Evolutionary conservation across 768 basidiomycete genomes (phyloP), one percentile per base, ranked within the genome.

Genomic region (Agrocybe pediades): DNA sequence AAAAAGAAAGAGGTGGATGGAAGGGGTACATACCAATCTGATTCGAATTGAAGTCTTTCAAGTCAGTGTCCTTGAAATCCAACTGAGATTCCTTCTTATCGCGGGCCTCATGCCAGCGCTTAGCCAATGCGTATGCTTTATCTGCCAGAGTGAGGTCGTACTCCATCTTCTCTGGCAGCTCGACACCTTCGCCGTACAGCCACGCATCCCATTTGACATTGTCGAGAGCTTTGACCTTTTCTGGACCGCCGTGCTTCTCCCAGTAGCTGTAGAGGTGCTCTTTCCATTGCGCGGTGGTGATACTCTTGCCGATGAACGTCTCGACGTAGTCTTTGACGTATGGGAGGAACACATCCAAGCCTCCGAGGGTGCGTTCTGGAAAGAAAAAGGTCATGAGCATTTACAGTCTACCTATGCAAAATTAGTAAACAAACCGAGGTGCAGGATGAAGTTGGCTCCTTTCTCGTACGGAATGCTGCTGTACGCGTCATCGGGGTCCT

Each of bases 281-380:
- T 62, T 90, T 89, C 93, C 93, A 96, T 58, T 93, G 78, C 24
- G 84, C 74, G 0, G 92, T 94, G 11, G 87, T 87, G 66, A 95
- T 92, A 57, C 88, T 90, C 68, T 85, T 82, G 6, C 92, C 89
- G 62, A 83, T 85, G 70, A 88, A 96, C 0, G 87, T 90, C 48
- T 78, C 75, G 41, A 91, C 89, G 64, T 96, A 96, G 65, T 92
- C 83, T 58, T 79, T 83, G 47, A 90, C 82, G 63, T 95, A 95
- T 0, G 92, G 92, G 17, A 93, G 70, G 74, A 96, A 93, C 15
- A 83, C 81, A 42, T 95, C 85, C 49, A 92, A 72, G 2, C 92
- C 92, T n/a, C 92, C 92, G 0, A 95, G 73, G 6, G 78, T 85
- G 27, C 80, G 74, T 67, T 94, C 89, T 86, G 58, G n/a, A n/a